Percentiles rank a stretch among this genome's conserved stretches.
Evolutionary conservation across 75 land plant genomes (phyloP).

Genomic region (Selaginella moellendorffii): DNA sequence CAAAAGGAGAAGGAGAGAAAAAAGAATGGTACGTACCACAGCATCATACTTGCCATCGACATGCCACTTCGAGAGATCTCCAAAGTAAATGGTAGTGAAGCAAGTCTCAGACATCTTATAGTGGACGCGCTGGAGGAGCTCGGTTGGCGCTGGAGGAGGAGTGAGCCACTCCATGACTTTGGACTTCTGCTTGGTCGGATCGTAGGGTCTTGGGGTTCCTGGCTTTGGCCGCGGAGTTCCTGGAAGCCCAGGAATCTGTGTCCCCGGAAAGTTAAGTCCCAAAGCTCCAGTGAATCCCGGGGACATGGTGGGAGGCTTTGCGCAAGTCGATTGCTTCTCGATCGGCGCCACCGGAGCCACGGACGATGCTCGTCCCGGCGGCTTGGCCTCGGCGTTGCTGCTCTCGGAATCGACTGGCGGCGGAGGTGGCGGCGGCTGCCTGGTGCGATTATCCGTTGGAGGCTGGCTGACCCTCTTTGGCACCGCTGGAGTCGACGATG

Average conservation of each 20-base stretch:
- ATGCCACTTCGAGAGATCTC: not conserved
- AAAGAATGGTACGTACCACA: not conserved
- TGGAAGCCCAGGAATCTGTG: not conserved
- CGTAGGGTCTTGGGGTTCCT: not conserved
- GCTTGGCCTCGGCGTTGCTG: not conserved
- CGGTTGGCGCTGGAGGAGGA: not conserved
- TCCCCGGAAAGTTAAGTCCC: not conserved
- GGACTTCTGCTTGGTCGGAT: conserved; percentile 1
- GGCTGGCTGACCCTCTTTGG: not conserved
- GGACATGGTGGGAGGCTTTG: not conserved
- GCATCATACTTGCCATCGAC: not conserved
- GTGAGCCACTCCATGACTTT: not conserved
- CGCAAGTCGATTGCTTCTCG: not conserved
- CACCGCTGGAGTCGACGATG: not conserved
- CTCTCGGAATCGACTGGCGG: not conserved
- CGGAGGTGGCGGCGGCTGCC: not conserved
- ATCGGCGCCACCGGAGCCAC: not conserved
- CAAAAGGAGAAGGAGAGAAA: not conserved
- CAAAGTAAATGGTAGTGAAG: not conserved
- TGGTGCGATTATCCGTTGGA: not conserved
- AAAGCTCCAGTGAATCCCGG: not conserved
- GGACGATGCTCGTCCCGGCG: not conserved
- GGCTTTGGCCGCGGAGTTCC: not conserved
- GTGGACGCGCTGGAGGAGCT: not conserved
- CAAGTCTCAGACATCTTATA: not conserved